Base-by-base conservation (phyloP, 2,329 filamentous ascomycete genomes). In the Diplodia sapinea region DNA sequence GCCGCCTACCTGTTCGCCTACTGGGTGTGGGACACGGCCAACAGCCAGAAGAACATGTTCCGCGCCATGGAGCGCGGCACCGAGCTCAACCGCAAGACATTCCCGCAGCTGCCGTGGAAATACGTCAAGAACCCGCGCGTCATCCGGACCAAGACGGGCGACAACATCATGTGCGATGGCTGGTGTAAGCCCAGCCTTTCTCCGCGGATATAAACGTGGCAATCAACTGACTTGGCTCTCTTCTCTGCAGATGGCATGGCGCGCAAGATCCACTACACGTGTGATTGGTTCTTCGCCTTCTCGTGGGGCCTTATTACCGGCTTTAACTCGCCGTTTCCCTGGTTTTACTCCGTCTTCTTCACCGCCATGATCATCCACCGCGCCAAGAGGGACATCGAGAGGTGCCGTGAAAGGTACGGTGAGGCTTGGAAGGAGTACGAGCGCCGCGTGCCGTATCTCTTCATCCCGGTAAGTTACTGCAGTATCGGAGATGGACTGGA, bases 11-110 rank as follows among this genome's bases (percentile, higher is more conserved):
- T 65, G 47, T 54, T 65, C 38, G 88, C 91, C 71, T 97, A 97
- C 84, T 94, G 92, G 87, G 84, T 96, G 67, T 97, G 93, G 92
- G 93, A 96, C 76, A 95, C 92, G 51, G 90, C 88, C 80, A 96
- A 96, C 82, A 92, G 88, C 75, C 93, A 97, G 81, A 97, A 97
- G 87, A 96, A 96, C 82, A 89, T 91, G 71, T 97, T 94, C 87
- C 88, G 93, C 66, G 87, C 90, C 71, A 85, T 88, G 80, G 92
- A 96, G 81, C 88, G 89, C 69, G 92, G 92, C 69, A n/a, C 12
- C 1, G 50, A 9, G 0, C 29, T 68, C 8, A 33, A 86, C 75
- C 89, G 92, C 73, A 90, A 88, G 74, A 88, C 91, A 9, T 95
- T 95, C 82, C 92, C 92, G 8, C 90, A 93, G 77, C 84, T 95